These are phyloP conservation scores for Colletotrichum limetticola DNA, from an alignment of 2,329 filamentous ascomycete genomes.

Conservation along the genomic window DNA sequence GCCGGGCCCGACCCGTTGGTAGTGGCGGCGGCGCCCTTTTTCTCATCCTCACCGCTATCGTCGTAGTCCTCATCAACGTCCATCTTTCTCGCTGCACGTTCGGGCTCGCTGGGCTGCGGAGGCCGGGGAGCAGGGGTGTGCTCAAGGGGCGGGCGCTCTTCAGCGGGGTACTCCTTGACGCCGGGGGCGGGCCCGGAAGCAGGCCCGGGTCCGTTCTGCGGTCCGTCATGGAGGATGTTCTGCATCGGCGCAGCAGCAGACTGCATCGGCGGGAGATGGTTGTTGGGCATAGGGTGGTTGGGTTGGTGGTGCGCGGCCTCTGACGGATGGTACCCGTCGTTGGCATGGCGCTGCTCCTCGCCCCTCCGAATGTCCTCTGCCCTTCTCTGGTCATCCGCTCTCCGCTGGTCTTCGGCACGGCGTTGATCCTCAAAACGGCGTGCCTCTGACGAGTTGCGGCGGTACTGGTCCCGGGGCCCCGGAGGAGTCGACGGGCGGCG, in stretches of 20 bases:
- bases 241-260: constrained; percentile 67
- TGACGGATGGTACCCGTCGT: constrained; percentile 88
- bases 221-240: constrained; percentile 61
- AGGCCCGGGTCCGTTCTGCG: constrained; percentile 42
- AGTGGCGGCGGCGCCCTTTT: constrained; percentile 59
- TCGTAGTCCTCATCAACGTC: constrained; percentile 98
- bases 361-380: constrained; percentile 61
- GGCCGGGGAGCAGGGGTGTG: constrained; percentile 57
- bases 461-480: constrained; percentile 70
- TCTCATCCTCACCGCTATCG: constrained; percentile 90
- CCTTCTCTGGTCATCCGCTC: constrained; percentile 69
- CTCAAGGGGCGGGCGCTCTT: constrained; percentile 67
- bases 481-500: constrained; percentile 80
- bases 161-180: constrained; percentile 63
- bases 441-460: constrained; percentile 81
- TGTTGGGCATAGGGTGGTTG: constrained; percentile 65
- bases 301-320: constrained; percentile 89
- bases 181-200: constrained; percentile 51
- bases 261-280: constrained; percentile 72
- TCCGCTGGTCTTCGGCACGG: constrained; percentile 66
- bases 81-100: constrained; percentile 89
- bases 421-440: constrained; percentile 73
- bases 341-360: constrained; percentile 74
- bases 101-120: constrained; percentile 75
- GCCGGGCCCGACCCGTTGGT: constrained; percentile 56